Conservation (phyloP, 768 basidiomycete species). For the Leccinum incarnatum region DNA sequence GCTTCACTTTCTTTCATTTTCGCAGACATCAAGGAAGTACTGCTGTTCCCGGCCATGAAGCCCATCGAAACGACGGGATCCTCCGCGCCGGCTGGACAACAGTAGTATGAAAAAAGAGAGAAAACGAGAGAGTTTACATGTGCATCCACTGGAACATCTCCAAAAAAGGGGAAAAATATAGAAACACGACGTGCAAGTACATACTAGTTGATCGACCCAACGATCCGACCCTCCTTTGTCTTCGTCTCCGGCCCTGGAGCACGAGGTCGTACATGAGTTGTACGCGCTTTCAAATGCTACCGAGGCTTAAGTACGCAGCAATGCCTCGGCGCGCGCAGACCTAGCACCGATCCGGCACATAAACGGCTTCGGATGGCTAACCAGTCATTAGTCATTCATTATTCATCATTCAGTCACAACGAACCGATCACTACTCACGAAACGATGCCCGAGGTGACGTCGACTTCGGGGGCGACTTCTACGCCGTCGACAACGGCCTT, state of each 20-base stretch:
- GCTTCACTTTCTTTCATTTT: conserved; percentile 3
- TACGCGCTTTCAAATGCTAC: background rate
- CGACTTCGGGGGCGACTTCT: conserved; percentile 43
- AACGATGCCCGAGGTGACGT: conserved; percentile 41
- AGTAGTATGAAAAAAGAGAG: background rate
- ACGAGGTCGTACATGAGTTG: background rate
- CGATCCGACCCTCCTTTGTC: background rate
- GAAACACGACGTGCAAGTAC: background rate
- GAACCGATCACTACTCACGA: conserved; percentile 33
- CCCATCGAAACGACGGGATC: conserved; percentile 52
- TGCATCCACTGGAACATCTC: background rate
- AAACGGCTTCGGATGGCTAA: conserved; percentile 52
- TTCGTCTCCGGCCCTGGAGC: background rate
- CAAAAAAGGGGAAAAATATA: background rate
- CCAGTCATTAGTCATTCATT: background rate
- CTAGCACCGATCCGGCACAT: conserved; percentile 53
- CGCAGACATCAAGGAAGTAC: conserved; percentile 92
- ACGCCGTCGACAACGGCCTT: conserved; percentile 41
- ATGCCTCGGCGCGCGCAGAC: conserved; percentile 38
- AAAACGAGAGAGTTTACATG: background rate
- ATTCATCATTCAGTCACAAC: background rate
- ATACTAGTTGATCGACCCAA: background rate
- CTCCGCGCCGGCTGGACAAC: conserved; percentile 31
- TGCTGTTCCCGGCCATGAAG: conserved; percentile 98
- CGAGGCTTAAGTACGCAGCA: background rate